phyloP scores from a whole-genome alignment of 2,329 filamentous ascomycete genomes.

The Botrytis sinoallii region DNA sequence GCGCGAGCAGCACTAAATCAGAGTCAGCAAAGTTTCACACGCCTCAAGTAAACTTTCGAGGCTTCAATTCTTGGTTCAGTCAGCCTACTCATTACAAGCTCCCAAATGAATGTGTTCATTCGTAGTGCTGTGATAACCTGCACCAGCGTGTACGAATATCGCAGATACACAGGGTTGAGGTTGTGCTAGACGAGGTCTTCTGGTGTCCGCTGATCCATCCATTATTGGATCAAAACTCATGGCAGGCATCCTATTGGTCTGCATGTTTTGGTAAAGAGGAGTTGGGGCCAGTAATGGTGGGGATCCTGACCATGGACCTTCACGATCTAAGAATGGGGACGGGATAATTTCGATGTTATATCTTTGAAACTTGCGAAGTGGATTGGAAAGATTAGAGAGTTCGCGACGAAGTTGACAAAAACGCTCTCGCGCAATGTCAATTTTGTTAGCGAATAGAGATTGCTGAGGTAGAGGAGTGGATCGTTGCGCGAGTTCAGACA shows the following conservation, averaged over 20 bases:
- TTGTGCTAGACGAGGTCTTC: constrained; percentile 15
- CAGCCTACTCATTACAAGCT: constrained; percentile 80
- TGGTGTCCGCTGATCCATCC: constrained; percentile 35
- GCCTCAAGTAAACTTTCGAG: constrained; percentile 1
- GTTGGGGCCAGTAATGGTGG: not conserved
- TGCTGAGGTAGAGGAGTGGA: constrained; percentile 20
- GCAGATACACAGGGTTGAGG: constrained; percentile 51
- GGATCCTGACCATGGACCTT: constrained; percentile 18
- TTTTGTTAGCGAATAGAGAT: constrained; percentile 19
- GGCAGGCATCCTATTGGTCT: not conserved
- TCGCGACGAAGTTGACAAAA: constrained; percentile 27
- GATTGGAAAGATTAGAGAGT: constrained; percentile 21
- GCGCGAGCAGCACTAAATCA: constrained; percentile 69
- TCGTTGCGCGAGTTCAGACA: constrained; percentile 22
- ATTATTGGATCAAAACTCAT: constrained; percentile 23
- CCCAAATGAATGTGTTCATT: constrained; percentile 83
- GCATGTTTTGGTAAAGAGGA: constrained; percentile 1
- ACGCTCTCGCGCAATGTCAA: constrained; percentile 23
- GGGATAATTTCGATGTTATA: constrained; percentile 19
- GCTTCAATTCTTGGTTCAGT: not conserved
- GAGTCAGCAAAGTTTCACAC: constrained; percentile 26
- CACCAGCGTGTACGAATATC: constrained; percentile 94
- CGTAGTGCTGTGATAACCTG: constrained; percentile 83
- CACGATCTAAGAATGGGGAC: constrained; percentile 22
- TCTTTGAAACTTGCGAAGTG: constrained; percentile 24